Evolutionary conservation across 371 early-diverging fungal genomes (phyloP).

Genomic region (Sporodiniella umbellata): DNA sequence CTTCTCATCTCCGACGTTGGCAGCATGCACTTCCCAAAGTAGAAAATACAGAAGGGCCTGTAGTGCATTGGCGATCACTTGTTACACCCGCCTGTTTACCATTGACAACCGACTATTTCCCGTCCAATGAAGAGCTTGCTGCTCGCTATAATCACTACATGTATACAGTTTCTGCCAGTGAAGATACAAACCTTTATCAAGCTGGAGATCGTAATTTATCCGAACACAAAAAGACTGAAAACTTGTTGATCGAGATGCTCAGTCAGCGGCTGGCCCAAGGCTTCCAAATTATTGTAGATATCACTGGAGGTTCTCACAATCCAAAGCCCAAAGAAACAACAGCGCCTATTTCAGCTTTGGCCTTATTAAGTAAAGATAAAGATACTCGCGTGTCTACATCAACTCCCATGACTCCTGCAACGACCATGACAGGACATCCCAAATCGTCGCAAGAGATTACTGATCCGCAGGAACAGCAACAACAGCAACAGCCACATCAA

Average conservation of each 20-base stretch:
- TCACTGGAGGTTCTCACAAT: conserved; percentile 26
- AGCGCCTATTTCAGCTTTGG: conserved; percentile 4
- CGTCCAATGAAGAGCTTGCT: conserved; percentile 70
- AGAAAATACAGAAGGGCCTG: conserved; percentile 43
- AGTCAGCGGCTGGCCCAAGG: conserved; percentile 91
- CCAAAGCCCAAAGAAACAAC: neutral
- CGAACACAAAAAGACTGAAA: conserved; percentile 56
- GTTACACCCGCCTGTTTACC: conserved; percentile 94
- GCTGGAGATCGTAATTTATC: conserved; percentile 45
- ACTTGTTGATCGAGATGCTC: conserved; percentile 81
- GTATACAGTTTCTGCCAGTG: conserved; percentile 78
- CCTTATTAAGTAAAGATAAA: conserved; percentile 8
- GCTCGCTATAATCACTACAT: conserved; percentile 74
- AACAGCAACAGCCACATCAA: conserved; percentile 4
- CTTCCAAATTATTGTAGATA: conserved; percentile 82
- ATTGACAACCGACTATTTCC: conserved; percentile 88
- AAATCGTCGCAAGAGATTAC: conserved; percentile 1
- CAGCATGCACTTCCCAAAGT: conserved; percentile 71
- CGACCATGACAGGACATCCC: conserved; percentile 6
- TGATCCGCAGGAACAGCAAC: conserved; percentile 2
- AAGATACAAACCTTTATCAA: conserved; percentile 58
- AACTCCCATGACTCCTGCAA: conserved; percentile 3
- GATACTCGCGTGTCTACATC: conserved; percentile 8
- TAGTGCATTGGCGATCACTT: conserved; percentile 79
- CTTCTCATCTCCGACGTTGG: conserved; percentile 77